A percentile compares a stretch with the other conserved stretches of the same genome.
Evolutionary conservation across 257 asterid genomes (phyloP).

Genomic region (Dorcoceras hygrometricum): DNA sequence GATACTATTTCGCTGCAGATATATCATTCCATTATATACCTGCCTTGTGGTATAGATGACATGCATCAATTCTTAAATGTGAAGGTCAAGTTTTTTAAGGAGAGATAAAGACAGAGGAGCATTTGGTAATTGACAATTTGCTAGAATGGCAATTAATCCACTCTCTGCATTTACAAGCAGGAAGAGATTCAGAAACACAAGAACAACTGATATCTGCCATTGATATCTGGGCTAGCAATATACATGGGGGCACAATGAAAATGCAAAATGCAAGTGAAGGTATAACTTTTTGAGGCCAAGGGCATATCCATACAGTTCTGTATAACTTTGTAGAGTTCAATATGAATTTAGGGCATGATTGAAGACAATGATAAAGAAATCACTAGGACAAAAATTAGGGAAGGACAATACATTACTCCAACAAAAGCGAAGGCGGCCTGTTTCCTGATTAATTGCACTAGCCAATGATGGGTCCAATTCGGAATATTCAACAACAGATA

Average conservation of each 20-base stretch:
- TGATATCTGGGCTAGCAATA: background rate
- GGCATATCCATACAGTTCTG: background rate
- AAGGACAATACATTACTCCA: constrained; percentile 81
- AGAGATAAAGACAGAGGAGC: background rate
- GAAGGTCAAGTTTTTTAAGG: background rate
- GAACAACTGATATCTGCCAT: background rate
- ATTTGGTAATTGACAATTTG: background rate
- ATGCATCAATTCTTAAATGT: background rate
- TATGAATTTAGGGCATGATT: background rate
- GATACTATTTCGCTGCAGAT: no score
- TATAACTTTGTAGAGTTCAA: background rate
- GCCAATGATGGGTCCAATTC: constrained; percentile 80
- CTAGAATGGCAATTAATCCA: background rate
- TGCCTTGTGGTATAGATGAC: background rate
- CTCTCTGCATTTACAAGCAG: background rate
- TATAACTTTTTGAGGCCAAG: background rate
- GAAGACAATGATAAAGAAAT: background rate
- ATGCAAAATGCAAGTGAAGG: background rate
- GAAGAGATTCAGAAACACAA: background rate
- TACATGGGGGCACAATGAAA: background rate
- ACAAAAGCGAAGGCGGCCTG: constrained; percentile 92
- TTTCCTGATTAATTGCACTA: constrained; percentile 73
- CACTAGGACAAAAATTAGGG: constrained; percentile 16
- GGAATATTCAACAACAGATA: constrained; percentile 90
- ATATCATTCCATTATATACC: constrained; percentile 1